A percentile compares a stretch with the other conserved stretches of the same genome.
phyloP scores from a whole-genome alignment of 345 rosid genomes.

The Gossypium turneri region DNA sequence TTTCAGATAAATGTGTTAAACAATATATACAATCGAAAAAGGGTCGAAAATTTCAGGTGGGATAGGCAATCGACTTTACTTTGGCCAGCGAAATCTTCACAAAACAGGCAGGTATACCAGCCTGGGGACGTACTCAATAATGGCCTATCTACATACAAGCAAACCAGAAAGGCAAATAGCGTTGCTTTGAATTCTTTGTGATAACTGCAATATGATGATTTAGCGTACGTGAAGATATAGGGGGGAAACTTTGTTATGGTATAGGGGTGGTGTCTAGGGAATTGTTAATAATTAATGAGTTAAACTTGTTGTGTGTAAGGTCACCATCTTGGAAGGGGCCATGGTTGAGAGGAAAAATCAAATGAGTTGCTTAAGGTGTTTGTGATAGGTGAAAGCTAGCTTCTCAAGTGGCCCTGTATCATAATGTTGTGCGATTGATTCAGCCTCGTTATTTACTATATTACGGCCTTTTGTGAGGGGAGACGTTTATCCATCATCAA shows the following conservation, averaged over 20 bases:
- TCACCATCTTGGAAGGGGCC: constrained; percentile 30
- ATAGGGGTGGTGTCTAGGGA: not conserved
- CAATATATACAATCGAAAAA: not conserved
- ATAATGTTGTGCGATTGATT: not conserved
- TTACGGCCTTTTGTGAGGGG: constrained; percentile 8
- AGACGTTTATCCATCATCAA: constrained; percentile 7
- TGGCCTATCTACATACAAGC: not conserved
- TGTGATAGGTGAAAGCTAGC: not conserved
- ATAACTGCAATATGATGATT: not conserved
- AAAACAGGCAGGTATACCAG: not conserved
- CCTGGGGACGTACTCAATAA: not conserved
- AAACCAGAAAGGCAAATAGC: not conserved
- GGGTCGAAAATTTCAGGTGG: not conserved
- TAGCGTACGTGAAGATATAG: not conserved
- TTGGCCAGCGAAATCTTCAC: not conserved
- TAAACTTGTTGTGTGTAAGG: constrained; percentile 20
- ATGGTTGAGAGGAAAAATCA: constrained; percentile 4
- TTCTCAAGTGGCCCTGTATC: constrained; percentile 10
- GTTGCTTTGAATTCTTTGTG: not conserved
- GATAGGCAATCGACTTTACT: not conserved
- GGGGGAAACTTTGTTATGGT: not conserved
- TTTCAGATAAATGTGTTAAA: not conserved
- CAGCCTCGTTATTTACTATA: not conserved
- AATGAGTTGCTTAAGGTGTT: not conserved
- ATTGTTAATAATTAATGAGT: constrained; percentile 20